Base-by-base conservation (phyloP, 345 rosid species). In the Laguncularia racemosa region DNA sequence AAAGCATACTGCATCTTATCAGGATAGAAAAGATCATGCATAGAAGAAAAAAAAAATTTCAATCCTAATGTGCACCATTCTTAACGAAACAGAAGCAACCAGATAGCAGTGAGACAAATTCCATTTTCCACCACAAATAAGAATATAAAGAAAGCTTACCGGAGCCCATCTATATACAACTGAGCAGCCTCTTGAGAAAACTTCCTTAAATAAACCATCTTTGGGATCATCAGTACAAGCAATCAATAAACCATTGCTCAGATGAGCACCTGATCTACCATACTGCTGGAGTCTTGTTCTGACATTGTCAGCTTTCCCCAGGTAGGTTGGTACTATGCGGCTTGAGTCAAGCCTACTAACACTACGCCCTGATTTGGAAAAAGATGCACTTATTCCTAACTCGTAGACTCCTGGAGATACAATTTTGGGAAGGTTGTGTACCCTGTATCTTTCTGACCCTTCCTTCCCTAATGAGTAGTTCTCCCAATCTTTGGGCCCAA, bases 291-390 rank as follows among this genome's bases (percentile, higher is more conserved):
- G 90, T 38, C 96, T 70, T 48, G 80, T 75, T 66, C 90, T 78
- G 14, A 91, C 95, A 67, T 58, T 82, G 21, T 91, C 98, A 19
- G 96, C 90, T 76, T 88, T 84, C n/a, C 98, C 98, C 21, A 91
- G 69, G 62, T 91, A 91, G 9, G 70, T 84, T 61, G 73, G 88
- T 44, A 78, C 77, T 16, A 82, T 61, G 20, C 54, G 70, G 23
- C 71, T 71, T 0, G 74, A 71, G 48, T 72, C 74, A 50, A 81
- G 66, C 87, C 77, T 85, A 45, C 61, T 64, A 6, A 56, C 20
- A 13, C 53, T 55, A 47, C 77, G 78, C 47, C 67, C 78, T 19
- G 66, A 67, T 11, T 58, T 62, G 16, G 60, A 38, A 0, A 51
- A 50, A 33, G 74, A 14, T 33, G 75, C 64, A 5, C 69, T 70